These are phyloP conservation scores for Pestalotiopsis sp. DNA, from an alignment of 2,329 filamentous ascomycete genomes.

Conservation along the genomic window DNA sequence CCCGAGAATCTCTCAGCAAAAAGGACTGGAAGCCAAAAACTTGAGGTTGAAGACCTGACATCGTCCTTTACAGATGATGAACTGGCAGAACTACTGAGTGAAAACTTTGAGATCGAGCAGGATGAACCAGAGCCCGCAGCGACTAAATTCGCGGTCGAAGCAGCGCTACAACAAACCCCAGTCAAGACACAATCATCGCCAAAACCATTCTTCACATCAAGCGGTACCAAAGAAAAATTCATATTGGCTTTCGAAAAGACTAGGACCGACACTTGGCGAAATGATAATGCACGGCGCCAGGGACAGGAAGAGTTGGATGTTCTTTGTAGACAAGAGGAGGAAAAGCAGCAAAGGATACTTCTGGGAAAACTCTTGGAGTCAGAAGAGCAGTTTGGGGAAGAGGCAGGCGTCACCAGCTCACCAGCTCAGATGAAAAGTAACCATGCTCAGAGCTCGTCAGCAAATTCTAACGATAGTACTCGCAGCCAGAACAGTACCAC, in stretches of 20 bases:
- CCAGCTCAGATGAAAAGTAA: neutral
- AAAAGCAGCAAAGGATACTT: constrained; percentile 19
- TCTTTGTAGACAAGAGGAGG: constrained; percentile 22
- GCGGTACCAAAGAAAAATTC: constrained; percentile 26
- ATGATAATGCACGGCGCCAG: constrained; percentile 21
- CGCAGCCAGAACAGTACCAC: constrained; percentile 8
- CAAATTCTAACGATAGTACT: constrained; percentile 10
- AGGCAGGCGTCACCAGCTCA: neutral
- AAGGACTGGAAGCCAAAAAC: neutral
- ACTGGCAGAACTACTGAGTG: neutral
- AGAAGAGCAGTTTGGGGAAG: neutral
- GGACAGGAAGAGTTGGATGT: constrained; percentile 23
- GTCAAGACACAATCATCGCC: constrained; percentile 24
- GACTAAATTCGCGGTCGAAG: neutral
- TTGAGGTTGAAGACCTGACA: neutral
- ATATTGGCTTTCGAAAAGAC: constrained; percentile 32
- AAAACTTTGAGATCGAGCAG: neutral
- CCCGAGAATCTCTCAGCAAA: neutral
- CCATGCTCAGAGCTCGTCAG: neutral
- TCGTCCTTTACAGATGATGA: constrained; percentile 5
- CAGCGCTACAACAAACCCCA: neutral
- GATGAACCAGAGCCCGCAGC: neutral
- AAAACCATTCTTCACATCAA: constrained; percentile 37
- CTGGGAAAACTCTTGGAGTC: constrained; percentile 13
- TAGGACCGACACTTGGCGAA: constrained; percentile 32